Evolutionary conservation across 176 grass and related monocot genomes (phyloP), one percentile per base, ranked within the genome.

Genomic region (Oryza coarctata): DNA sequence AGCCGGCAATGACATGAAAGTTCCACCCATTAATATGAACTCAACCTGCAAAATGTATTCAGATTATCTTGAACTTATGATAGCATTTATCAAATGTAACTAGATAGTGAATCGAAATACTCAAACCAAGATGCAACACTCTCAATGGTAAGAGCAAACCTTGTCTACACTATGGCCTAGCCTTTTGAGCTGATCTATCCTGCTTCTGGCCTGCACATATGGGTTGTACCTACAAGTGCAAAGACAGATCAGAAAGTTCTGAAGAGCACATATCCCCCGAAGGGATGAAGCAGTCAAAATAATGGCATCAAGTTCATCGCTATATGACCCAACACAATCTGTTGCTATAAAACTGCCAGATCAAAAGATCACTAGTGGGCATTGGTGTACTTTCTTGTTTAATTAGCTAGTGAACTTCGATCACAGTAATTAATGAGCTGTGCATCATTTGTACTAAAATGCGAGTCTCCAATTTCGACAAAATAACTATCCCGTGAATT

Each of bases 141-240:
- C 23, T 62, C 55, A 72, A 60, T 32, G 71, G 36, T 71, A 15
- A 65, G 27, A 2, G 67, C 66, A 91, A 83, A 98, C 95, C 90
- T 99, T 99, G 88, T 99, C 96, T 45, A 90, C 96, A 75, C 96
- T 99, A 89, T 95, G 96, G 9, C 96, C 96, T 41, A 99, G 93
- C 64, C 96, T 83, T 87, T 99, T 99, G 64, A 99, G 89, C 86
- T 95, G 96, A 92, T 99, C 96, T 84, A 95, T 99, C 90, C 93
- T 91, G 87, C 93, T 99, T 87, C 96, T 94, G 70, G 93, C 93
- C 89, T 99, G 93, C 47, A 99, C 91, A 88, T 95, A 99, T 9
- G 93, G 93, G 85, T 99, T 95, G 77, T 99, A 99, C 88, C 96
- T 99, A 85, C 32, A 77, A 78, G 71, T 65, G 78, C 18, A 65